These are phyloP conservation scores for Trichoderma erinaceum DNA, from an alignment of 495 filamentous ascomycete species.

Conservation along the genomic window DNA sequence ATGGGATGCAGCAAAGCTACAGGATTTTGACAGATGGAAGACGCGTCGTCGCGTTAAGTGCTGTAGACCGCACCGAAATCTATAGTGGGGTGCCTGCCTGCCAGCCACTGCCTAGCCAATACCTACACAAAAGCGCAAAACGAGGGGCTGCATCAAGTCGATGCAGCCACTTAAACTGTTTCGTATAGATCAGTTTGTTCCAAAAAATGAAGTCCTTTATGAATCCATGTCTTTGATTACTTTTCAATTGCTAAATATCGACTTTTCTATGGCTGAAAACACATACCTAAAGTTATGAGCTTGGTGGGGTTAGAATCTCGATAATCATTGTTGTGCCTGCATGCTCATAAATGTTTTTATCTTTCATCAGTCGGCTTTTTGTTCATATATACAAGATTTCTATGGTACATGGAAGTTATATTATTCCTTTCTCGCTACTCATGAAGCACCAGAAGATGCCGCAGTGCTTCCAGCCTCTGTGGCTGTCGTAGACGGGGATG, in stretches of 20 bases:
- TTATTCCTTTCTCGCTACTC: background rate
- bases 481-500: conserved; percentile 15
- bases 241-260: no score
- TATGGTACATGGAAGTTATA: background rate
- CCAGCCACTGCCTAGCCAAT: background rate
- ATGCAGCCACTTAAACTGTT: no score
- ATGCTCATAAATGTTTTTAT: background rate
- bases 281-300: no score
- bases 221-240: no score
- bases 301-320: no score
- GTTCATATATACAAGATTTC: conserved; percentile 1
- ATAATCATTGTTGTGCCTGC: background rate
- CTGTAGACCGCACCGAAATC: background rate
- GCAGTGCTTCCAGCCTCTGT: conserved; percentile 9
- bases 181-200: no score
- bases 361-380: conserved; percentile 1
- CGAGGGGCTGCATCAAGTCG: no score
- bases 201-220: no score
- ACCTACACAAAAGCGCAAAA: no score
- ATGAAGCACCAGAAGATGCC: background rate
- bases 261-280: no score
- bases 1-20: background rate
- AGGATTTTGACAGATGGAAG: conserved; percentile 16
- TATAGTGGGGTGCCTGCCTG: conserved; percentile 1
- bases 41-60: conserved; percentile 22